A percentile compares a stretch with the other conserved stretches of the same genome.
Conservation (phyloP, 192 early-diverging fungal species). For the Spinellus fusiger region DNA sequence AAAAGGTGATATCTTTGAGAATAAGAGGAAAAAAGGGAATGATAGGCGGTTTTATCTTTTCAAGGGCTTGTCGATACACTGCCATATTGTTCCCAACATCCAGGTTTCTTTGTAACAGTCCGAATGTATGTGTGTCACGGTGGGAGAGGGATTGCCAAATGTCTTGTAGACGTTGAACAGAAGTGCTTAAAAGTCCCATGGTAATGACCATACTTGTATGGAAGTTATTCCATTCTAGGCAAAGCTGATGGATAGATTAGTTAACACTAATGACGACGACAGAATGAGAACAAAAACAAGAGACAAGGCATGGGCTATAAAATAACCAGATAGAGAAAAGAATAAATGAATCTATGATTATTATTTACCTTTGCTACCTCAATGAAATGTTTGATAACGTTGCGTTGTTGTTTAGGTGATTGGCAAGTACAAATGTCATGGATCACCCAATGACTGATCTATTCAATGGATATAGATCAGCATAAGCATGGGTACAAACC, state of each 20-base stretch:
- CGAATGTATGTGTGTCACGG: constrained; percentile 38
- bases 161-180: constrained; percentile 49
- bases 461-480: not conserved
- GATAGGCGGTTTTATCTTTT: constrained; percentile 34
- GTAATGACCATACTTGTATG: constrained; percentile 63
- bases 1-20: constrained; percentile 69
- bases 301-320: not conserved
- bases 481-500: not conserved
- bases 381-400: constrained; percentile 22
- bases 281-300: no score
- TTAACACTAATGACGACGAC: not conserved
- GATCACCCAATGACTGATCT: constrained; percentile 31
- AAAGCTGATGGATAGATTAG: constrained; percentile 26
- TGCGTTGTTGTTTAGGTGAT: constrained; percentile 8
- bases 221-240: constrained; percentile 53
- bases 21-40: constrained; percentile 65
- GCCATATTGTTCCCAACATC: constrained; percentile 63
- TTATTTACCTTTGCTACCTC: constrained; percentile 29
- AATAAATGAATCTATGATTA: not conserved
- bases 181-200: constrained; percentile 46
- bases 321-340: not conserved
- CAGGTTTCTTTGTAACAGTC: constrained; percentile 49
- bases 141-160: constrained; percentile 34
- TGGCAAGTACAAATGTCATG: constrained; percentile 17
- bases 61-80: constrained; percentile 48